phyloP scores from a whole-genome alignment of 345 rosid genomes.

The Eucalyptus camaldulensis region DNA sequence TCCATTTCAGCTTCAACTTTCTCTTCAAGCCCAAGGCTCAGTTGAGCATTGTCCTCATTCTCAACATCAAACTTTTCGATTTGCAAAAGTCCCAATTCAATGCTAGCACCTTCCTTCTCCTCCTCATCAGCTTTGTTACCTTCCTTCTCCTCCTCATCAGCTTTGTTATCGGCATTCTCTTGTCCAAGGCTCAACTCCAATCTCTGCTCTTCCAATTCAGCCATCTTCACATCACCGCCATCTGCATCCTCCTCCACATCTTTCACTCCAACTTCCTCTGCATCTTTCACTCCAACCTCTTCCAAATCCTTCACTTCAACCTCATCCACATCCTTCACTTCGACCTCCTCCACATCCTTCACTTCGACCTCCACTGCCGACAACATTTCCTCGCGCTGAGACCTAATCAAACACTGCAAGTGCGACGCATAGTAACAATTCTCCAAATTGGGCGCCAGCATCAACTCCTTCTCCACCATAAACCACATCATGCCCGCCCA shows the following conservation, averaged over 20 bases:
- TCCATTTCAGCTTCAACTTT: neutral
- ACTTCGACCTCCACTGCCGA: slow-evolving; percentile 8
- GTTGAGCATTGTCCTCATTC: neutral
- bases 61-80: neutral
- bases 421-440: slow-evolving; percentile 86
- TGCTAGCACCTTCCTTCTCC: neutral
- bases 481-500: slow-evolving; percentile 74
- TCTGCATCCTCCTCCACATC: slow-evolving; percentile 10
- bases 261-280: slow-evolving; percentile 6
- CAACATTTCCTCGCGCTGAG: slow-evolving; percentile 32
- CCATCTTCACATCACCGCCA: slow-evolving; percentile 10
- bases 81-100: neutral
- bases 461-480: slow-evolving; percentile 83
- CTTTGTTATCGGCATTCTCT: slow-evolving; percentile 7
- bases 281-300: slow-evolving; percentile 26
- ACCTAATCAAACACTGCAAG: slow-evolving; percentile 63
- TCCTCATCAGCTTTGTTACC: neutral
- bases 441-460: slow-evolving; percentile 16
- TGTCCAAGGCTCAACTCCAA: slow-evolving; percentile 57
- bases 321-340: slow-evolving; percentile 15
- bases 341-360: slow-evolving; percentile 16
- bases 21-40: neutral
- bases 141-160: neutral
- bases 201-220: slow-evolving; percentile 40
- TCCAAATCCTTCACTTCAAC: neutral